Evolutionary conservation across 2,329 filamentous ascomycete species (phyloP).

Genomic region (Alternaria conjuncta): DNA sequence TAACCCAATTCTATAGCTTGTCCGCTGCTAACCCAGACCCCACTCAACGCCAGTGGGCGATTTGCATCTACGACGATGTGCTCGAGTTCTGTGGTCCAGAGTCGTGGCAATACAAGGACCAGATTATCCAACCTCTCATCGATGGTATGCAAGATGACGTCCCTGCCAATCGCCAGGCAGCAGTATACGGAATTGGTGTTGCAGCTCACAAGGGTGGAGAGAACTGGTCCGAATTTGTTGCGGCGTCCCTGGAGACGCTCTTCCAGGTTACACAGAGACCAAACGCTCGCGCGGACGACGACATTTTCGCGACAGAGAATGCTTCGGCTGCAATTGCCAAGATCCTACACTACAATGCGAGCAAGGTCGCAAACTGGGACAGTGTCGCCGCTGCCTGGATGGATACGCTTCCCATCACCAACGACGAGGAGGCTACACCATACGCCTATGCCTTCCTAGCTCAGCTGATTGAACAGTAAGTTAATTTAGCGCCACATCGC

Average conservation of each 20-base stretch:
- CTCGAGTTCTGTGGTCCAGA: constrained; percentile 93
- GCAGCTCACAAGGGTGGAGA: constrained; percentile 90
- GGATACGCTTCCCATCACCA: constrained; percentile 86
- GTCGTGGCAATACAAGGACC: constrained; percentile 82
- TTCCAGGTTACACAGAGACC: constrained; percentile 84
- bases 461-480: constrained; percentile 93
- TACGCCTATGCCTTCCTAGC: constrained; percentile 94
- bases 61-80: constrained; percentile 98
- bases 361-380: constrained; percentile 76
- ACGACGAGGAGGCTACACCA: constrained; percentile 96
- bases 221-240: constrained; percentile 86
- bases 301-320: constrained; percentile 97
- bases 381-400: constrained; percentile 85
- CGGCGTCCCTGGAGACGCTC: constrained; percentile 77
- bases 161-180: constrained; percentile 92
- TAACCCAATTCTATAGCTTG: constrained; percentile 82
- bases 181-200: constrained; percentile 93
- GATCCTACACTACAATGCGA: constrained; percentile 87
- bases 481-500: constrained; percentile 33
- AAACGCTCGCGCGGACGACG: constrained; percentile 86
- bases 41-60: constrained; percentile 96
- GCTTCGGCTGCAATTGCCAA: constrained; percentile 96
- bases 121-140: constrained; percentile 86
- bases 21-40: constrained; percentile 84
- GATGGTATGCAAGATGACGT: constrained; percentile 85